A percentile compares a stretch with the other conserved stretches of the same genome.
Conservation (phyloP, 2,329 filamentous ascomycete genomes). For the Aspergillus phoenicis region DNA sequence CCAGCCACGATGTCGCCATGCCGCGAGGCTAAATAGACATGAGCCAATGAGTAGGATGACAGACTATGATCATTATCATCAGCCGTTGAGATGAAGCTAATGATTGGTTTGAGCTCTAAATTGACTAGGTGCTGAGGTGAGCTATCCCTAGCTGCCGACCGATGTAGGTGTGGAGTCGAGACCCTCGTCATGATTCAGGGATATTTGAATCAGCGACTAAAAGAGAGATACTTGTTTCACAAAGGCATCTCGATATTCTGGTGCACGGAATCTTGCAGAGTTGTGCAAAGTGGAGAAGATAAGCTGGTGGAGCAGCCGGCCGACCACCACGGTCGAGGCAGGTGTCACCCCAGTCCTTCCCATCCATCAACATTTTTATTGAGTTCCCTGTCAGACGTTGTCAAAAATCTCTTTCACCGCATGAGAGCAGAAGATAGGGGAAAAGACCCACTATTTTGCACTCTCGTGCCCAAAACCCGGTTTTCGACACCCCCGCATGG, state of each 20-base stretch:
- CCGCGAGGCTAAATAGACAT: not conserved
- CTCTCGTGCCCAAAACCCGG: not conserved
- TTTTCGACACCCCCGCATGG: not conserved
- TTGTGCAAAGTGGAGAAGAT: not conserved
- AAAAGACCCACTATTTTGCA: not conserved
- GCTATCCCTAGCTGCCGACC: not conserved
- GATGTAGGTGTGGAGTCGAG: not conserved
- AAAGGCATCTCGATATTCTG: not conserved
- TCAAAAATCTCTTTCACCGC: not conserved
- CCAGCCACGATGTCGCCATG: not conserved
- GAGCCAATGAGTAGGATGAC: not conserved
- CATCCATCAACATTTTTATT: not conserved
- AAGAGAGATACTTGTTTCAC: not conserved
- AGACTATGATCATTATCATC: not conserved
- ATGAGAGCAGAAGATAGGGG: not conserved
- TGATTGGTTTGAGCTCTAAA: not conserved
- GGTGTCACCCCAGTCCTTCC: not conserved
- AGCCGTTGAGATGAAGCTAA: not conserved
- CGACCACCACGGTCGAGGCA: not conserved
- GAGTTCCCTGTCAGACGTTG: not conserved
- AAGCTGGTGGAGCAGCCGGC: not conserved
- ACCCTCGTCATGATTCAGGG: not conserved
- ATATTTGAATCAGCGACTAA: not conserved
- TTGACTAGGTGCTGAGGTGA: not conserved
- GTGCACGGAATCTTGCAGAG: not conserved